A percentile compares a stretch with the other conserved stretches of the same genome.
These are phyloP conservation scores for Dendrobium officinale DNA, from an alignment of 106 monocot species.

Conservation along the genomic window DNA sequence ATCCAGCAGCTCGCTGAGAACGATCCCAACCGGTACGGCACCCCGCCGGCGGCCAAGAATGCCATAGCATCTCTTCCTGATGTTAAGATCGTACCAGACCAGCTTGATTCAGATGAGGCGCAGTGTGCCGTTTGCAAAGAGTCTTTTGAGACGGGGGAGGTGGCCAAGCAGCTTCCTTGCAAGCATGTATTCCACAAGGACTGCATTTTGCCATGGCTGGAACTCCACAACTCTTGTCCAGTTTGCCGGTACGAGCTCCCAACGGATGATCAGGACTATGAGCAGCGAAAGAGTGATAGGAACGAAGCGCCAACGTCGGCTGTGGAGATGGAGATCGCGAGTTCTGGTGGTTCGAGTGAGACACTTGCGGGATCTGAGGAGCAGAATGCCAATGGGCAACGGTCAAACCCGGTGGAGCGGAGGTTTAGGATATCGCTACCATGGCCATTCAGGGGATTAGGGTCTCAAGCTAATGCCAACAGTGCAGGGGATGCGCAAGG, in stretches of 20 bases:
- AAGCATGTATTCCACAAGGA: slow-evolving; percentile 83
- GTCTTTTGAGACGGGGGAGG: slow-evolving; percentile 55
- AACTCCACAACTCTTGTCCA: slow-evolving; percentile 86
- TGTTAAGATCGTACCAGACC: slow-evolving; percentile 32
- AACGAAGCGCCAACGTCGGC: not conserved
- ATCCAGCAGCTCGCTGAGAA: slow-evolving; percentile 89
- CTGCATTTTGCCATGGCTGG: slow-evolving; percentile 87
- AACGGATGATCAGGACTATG: slow-evolving; percentile 83
- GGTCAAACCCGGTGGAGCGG: slow-evolving; percentile 37
- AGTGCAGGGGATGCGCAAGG: slow-evolving; percentile 16
- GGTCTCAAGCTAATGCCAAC: slow-evolving; percentile 32
- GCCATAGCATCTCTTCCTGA: slow-evolving; percentile 43
- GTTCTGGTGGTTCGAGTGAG: slow-evolving; percentile 8
- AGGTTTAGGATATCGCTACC: slow-evolving; percentile 84
- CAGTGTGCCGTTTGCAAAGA: slow-evolving; percentile 95
- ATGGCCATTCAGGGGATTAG: slow-evolving; percentile 45
- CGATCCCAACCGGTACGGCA: slow-evolving; percentile 87
- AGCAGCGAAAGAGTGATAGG: slow-evolving; percentile 18
- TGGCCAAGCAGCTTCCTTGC: slow-evolving; percentile 82
- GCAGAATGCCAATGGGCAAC: slow-evolving; percentile 10
- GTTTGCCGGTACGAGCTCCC: slow-evolving; percentile 78
- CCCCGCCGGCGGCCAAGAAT: slow-evolving; percentile 79
- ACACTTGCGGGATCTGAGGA: slow-evolving; percentile 1
- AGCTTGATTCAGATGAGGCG: slow-evolving; percentile 41
- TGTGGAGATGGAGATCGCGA: not conserved